Evolutionary conservation across 805 yeast species (phyloP), one percentile per base, ranked within the genome.

Genomic region (Wickerhamomyces subpelliculosus): DNA sequence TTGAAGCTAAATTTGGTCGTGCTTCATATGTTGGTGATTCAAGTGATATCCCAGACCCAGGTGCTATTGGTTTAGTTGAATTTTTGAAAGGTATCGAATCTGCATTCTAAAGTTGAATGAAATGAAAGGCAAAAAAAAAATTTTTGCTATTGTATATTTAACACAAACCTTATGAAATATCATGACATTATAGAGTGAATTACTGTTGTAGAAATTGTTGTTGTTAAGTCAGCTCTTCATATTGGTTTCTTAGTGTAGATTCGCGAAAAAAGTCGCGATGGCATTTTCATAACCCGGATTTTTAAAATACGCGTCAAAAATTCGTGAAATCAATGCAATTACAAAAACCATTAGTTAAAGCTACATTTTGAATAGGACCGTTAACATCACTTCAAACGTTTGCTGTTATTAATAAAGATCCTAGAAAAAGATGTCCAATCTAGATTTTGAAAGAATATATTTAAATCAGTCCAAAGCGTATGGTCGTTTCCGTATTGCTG

Each of bases 401-500:
- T n/a, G n/a, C n/a, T n/a, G n/a, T n/a, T n/a, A n/a, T n/a, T n/a
- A n/a, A n/a, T n/a, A n/a, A n/a, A n/a, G n/a, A n/a, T n/a, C n/a
- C n/a, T n/a, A n/a, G n/a, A n/a, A n/a, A n/a, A 27, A 16, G 29
- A 27, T 27, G 29, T 27, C 29, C 11, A 29, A 45, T 22, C 23
- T 79, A 41, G 97, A 90, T 61, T 93, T 85, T 60, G 97, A 93
- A 56, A 80, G 82, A 58, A 87, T 93, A 47, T 89, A 86, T 58
- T 68, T 87, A 58, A 89, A 93, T 61, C 95, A 84, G 60, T 84
- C 95, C 38, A 78, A 78, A 49, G 68, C 72, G 28, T 74, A 77
- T 34, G 99, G 99, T 19, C 80, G 94, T 51, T 81, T 90, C 72
- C 86, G 98, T 64, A 76, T 93, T 45, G 96, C 97, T 12, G 93